Base-by-base conservation (phyloP, 352 stramenopile genomes). In the Globisporangium lucens region DNA sequence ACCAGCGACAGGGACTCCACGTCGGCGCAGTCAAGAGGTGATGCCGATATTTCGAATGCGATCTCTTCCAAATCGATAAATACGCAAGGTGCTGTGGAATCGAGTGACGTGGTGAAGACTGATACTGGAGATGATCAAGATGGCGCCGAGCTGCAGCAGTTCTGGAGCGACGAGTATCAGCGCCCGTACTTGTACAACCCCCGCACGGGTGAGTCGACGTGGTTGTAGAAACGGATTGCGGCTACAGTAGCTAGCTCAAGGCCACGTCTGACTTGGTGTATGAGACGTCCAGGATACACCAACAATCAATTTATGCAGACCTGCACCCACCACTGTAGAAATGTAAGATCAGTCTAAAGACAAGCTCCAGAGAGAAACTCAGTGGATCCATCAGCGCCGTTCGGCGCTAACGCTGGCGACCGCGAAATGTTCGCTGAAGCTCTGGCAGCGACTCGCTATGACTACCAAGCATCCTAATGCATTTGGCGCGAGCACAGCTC, bases 101-200 rank as follows among this genome's bases (percentile, higher is more conserved):
- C 10, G 10, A 43, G 15, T 43, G 36, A 12, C 15, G 36, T 43
- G 36, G 10, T 12, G 12, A 43, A 2, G 10, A 43, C 12, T 43
- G 36, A 17, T 43, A 5, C 36, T 15, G 36, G 36, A 56, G 24
- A 22, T 9, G 51, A 20, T n/a, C 17, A 56, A 27, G 22, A 56
- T 20, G 51, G 22, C 10, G 63, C 66, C n/a, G 67, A 69, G 17
- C 62, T 77, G 17, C 66, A 80, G 22, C 65, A 79, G 35, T 87
- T 77, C 63, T 90, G 80, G 80, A 90, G 82, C 66, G 80, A 89
- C 15, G 82, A 90, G 70, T 76, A 81, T 49, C 75, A 87, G 57
- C 74, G 73, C 58, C 61, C 63, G 35, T 90, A 89, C 56, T 63
- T 77, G 13, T 90, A 75, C 65, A 72, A 90, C 35, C 56, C 77